Conservation (phyloP, 192 early-diverging fungal species). For the Umbelopsis sp. region DNA sequence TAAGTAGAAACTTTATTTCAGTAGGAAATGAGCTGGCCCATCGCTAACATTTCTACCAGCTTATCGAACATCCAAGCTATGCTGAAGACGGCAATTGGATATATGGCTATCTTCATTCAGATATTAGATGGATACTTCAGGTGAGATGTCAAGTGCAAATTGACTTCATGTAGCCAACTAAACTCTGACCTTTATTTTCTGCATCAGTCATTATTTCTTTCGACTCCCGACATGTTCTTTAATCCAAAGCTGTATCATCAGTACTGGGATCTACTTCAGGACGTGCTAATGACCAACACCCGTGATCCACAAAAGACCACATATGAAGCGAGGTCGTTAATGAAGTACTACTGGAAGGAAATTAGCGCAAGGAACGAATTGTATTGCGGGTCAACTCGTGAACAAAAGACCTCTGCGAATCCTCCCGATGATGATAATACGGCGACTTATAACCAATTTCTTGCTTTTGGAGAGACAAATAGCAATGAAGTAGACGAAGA, state of each 20-base stretch:
- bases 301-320: background rate
- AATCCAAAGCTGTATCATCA: slow-evolving; percentile 53
- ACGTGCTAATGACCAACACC: slow-evolving; percentile 28
- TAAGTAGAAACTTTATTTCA: slow-evolving; percentile 25
- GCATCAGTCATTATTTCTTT: slow-evolving; percentile 51
- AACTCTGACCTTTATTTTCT: background rate
- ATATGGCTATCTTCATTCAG: slow-evolving; percentile 45
- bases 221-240: slow-evolving; percentile 64
- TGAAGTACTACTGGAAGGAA: slow-evolving; percentile 30
- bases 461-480: background rate
- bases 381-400: slow-evolving; percentile 30
- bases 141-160: slow-evolving; percentile 19
- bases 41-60: background rate
- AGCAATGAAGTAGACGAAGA: slow-evolving; percentile 12
- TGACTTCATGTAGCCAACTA: background rate
- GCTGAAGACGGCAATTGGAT: slow-evolving; percentile 32
- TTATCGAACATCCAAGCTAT: slow-evolving; percentile 29
- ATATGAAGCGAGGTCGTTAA: background rate
- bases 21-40: too few species aligned
- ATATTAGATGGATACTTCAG: slow-evolving; percentile 53
- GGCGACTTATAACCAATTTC: background rate
- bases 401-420: background rate
- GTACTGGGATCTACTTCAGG: slow-evolving; percentile 43
- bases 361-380: slow-evolving; percentile 34
- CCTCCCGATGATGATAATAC: background rate